Percentiles rank a stretch among this genome's conserved stretches.
Evolutionary conservation across 192 early-diverging fungal genomes (phyloP).

Genomic region (Geranomyces variabilis): DNA sequence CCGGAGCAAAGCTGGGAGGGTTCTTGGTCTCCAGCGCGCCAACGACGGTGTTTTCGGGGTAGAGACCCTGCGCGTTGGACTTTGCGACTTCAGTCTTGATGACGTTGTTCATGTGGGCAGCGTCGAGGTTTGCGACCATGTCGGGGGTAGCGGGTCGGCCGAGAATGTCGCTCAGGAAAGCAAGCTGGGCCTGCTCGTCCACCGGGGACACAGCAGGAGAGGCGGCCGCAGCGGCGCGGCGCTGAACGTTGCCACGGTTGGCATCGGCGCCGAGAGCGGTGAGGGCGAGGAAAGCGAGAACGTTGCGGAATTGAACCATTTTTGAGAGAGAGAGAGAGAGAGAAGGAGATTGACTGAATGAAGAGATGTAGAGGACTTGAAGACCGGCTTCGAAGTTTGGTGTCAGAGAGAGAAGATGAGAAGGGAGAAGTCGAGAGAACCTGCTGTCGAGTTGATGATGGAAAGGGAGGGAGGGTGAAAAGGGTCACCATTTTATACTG

Average conservation of each 20-base stretch:
- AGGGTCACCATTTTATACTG: too few relatives aligned
- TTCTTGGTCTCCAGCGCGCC: not conserved
- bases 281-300: slow-evolving; percentile 9
- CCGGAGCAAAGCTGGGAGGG: not conserved
- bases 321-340: not conserved
- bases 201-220: not conserved
- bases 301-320: slow-evolving; percentile 14
- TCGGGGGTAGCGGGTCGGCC: slow-evolving; percentile 22
- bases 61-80: too few relatives aligned
- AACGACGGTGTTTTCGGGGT: not conserved
- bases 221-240: not conserved
- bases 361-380: not conserved
- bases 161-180: slow-evolving; percentile 25
- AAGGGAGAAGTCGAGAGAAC: too few relatives aligned
- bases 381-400: slow-evolving; percentile 4
- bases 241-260: not conserved
- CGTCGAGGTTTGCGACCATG: slow-evolving; percentile 25
- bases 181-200: slow-evolving; percentile 17
- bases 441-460: too few relatives aligned
- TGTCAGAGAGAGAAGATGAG: too few relatives aligned
- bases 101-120: slow-evolving; percentile 14
- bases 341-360: not conserved
- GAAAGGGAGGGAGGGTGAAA: too few relatives aligned
- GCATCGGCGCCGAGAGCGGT: slow-evolving; percentile 10
- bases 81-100: slow-evolving; percentile 4